Percentiles rank a stretch among this genome's conserved stretches.
These are phyloP conservation scores for Salix viminalis DNA, from an alignment of 345 rosid genomes.

Conservation along the genomic window DNA sequence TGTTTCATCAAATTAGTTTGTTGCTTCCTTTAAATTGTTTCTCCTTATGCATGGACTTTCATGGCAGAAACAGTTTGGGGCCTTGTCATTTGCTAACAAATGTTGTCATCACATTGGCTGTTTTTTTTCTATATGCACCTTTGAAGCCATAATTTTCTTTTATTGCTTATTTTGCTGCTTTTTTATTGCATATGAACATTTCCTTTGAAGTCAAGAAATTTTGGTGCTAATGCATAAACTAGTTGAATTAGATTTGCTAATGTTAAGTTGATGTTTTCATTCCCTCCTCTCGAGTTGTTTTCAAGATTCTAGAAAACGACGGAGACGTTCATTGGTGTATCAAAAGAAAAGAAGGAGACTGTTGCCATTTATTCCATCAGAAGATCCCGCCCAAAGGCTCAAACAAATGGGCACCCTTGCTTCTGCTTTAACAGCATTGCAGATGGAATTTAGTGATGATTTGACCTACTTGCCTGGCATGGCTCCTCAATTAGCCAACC, in stretches of 20 bases:
- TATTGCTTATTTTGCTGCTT: neutral
- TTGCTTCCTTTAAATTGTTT: neutral
- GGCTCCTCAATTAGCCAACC: conserved; percentile 79
- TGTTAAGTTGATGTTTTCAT: conserved; percentile 14
- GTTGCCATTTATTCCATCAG: conserved; percentile 68
- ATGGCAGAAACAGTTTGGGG: neutral
- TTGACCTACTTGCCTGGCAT: conserved; percentile 55
- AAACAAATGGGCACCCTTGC: conserved; percentile 83
- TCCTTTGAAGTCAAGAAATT: neutral
- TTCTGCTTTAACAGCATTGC: conserved; percentile 63
- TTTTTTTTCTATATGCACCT: neutral
- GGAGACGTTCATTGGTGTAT: conserved; percentile 64
- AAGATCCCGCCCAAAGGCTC: conserved; percentile 57
- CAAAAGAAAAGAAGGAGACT: conserved; percentile 73
- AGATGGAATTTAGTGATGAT: conserved; percentile 63
- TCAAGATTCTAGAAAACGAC: conserved; percentile 54
- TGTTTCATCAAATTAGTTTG: neutral
- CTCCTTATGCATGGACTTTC: neutral
- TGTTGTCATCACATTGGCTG: neutral
- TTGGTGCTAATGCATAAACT: neutral
- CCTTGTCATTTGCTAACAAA: neutral
- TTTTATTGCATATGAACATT: neutral
- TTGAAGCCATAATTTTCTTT: neutral
- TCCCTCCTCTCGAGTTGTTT: conserved; percentile 11
- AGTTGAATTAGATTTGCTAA: conserved; percentile 5